Base-by-base conservation (phyloP, 2,329 filamentous ascomycete genomes). In the Lachnellula cervina region DNA sequence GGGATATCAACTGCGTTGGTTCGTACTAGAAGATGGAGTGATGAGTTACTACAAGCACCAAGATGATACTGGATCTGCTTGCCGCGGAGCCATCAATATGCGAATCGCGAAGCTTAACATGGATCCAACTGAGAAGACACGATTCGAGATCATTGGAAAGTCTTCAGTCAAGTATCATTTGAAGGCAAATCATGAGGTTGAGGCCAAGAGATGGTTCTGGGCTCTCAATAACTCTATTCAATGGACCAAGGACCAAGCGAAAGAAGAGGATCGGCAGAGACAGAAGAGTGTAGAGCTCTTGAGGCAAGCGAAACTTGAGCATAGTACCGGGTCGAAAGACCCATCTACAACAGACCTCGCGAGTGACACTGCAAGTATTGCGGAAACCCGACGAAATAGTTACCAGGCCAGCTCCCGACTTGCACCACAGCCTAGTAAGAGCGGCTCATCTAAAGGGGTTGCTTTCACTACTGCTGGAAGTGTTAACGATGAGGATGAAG, bases 11-110 rank as follows among this genome's bases (percentile, higher is more conserved):
- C 73, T 99, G 61, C 82, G 94, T 58, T 99, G 93, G 92, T 99
- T 99, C 69, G 94, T 97, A 14, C 82, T 99, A 8, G 94, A 99
- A 70, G 94, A 99, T 69, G 94, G 94, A 13, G 93, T 99, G 13
- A 74, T 99, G 63, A 97, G 94, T 73, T 99, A 99, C 75, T 99
- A 97, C 77, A 99, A 99, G 74, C 90, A 97, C 71, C 94, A 99
- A 74, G 94, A 99, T 69, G 94, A 99, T 70, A 90, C 91, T 34
- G 94, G 92, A 23, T 96, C 91, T 51, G 94, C 94, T 54, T 99
- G 94, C 71, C 90, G 94, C 59, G 94, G 94, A 57, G 94, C 94
- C 51, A 99, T 99, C 74, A 97, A 97, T 71, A 99, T 99, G 92
- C 88, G 88, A 59, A 99, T 99, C 64, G 94, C 94, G 23, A 87